A percentile compares a stretch with the other conserved stretches of the same genome.
phyloP scores from a whole-genome alignment of 805 yeast species.

The Sungouiella thailandica region DNA sequence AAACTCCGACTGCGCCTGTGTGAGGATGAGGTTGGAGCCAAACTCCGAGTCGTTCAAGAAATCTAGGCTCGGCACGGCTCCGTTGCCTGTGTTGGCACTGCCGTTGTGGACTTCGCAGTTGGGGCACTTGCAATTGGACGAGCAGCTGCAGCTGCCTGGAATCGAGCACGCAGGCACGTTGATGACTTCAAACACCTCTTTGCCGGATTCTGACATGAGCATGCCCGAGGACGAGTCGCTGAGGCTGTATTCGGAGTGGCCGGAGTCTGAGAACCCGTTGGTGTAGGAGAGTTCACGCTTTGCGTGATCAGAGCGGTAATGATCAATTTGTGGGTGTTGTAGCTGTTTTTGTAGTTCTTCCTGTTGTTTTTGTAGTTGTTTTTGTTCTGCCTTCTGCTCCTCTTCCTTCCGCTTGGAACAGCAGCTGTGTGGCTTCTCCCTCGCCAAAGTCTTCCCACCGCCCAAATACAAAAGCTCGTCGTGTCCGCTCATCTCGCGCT shows the following conservation, averaged over 20 bases:
- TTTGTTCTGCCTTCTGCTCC: not conserved
- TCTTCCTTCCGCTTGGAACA: conserved; percentile 1
- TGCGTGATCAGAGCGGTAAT: too few relatives aligned
- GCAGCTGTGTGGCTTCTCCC: not conserved
- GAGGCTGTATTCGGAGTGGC: not conserved
- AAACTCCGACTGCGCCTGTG: too few relatives aligned
- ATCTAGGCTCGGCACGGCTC: conserved; percentile 6
- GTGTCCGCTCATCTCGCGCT: conserved; percentile 3
- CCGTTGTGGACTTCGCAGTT: conserved; percentile 35
- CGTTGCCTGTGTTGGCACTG: conserved; percentile 11
- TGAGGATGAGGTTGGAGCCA: conserved; percentile 9
- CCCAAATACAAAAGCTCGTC: too few relatives aligned
- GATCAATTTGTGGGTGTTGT: too few relatives aligned
- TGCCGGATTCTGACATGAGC: not conserved
- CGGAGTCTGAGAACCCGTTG: too few relatives aligned
- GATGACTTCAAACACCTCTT: conserved; percentile 18
- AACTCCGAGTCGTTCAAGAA: conserved; percentile 10
- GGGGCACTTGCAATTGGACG: conserved; percentile 31
- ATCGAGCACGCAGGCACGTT: conserved; percentile 30
- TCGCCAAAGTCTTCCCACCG: not conserved
- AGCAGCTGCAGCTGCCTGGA: conserved; percentile 35
- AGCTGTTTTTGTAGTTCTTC: too few relatives aligned
- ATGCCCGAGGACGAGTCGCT: not conserved
- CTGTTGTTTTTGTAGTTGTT: too few relatives aligned
- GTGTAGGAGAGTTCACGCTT: too few relatives aligned